These are phyloP conservation scores for Rhizophagus clarus DNA, from an alignment of 192 early-diverging fungal species.

Conservation along the genomic window DNA sequence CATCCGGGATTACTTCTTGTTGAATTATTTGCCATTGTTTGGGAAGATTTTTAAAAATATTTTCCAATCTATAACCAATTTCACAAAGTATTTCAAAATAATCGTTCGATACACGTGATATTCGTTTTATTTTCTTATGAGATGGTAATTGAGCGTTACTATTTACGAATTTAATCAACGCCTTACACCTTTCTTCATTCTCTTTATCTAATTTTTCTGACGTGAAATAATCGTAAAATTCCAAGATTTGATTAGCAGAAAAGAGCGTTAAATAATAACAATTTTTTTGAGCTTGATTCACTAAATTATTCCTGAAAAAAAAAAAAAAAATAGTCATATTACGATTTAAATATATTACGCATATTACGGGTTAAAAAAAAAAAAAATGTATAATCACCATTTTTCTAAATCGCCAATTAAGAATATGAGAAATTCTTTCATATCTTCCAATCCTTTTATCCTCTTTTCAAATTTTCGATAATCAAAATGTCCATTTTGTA, in stretches of 20 bases:
- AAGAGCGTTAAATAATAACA: conserved; percentile 33
- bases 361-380: conserved; percentile 1
- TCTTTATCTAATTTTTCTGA: background rate
- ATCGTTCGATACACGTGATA: background rate
- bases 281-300: conserved; percentile 14
- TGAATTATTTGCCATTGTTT: background rate
- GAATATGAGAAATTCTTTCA: conserved; percentile 5
- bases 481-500: conserved; percentile 30
- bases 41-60: conserved; percentile 10
- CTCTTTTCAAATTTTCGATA: conserved; percentile 23
- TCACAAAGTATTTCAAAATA: background rate
- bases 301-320: background rate
- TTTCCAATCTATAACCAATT: background rate
- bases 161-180: conserved; percentile 16
- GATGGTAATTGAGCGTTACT: background rate
- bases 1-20: background rate
- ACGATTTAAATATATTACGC: background rate
- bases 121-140: background rate
- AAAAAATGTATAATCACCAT: conserved; percentile 15
- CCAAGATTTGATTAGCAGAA: conserved; percentile 20
- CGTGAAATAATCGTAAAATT: conserved; percentile 30
- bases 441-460: background rate
- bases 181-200: conserved; percentile 12
- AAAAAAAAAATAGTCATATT: background rate
- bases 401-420: conserved; percentile 15